Conservation (phyloP, 305 asterid species). For the Solanum hybrid region DNA sequence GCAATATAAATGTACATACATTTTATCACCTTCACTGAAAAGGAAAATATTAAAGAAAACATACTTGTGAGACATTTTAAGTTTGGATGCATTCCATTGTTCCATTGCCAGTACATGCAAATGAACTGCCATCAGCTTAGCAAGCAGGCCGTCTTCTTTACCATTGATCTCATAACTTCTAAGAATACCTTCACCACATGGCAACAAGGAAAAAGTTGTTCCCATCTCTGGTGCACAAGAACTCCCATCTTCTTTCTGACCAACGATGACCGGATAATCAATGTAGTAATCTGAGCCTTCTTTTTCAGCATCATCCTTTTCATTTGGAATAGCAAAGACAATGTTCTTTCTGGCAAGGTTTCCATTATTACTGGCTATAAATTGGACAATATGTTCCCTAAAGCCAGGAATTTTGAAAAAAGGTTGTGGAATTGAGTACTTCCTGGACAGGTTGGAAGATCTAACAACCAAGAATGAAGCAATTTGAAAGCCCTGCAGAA, state of each 20-base stretch:
- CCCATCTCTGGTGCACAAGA: conserved; percentile 20
- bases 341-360: background rate
- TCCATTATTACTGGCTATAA: background rate
- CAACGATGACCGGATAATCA: background rate
- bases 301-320: conserved; percentile 3
- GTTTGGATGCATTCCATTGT: conserved; percentile 58
- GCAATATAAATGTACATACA: background rate
- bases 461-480: background rate
- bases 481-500: conserved; percentile 6
- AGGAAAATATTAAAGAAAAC: conserved; percentile 4
- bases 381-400: background rate
- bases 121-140: conserved; percentile 58
- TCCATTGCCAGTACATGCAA: conserved; percentile 71
- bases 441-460: background rate
- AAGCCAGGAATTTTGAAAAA: background rate
- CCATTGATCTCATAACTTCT: conserved; percentile 19
- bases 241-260: background rate
- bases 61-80: conserved; percentile 49
- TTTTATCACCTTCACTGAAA: background rate
- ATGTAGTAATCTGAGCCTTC: background rate
- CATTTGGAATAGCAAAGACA: conserved; percentile 9
- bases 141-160: conserved; percentile 39
- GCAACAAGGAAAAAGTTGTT: conserved; percentile 21
- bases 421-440: background rate
- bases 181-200: conserved; percentile 18